Conservation (phyloP, 1,284 basidiomycete genomes). For the Leccinum brunneo-olivaceum region DNA sequence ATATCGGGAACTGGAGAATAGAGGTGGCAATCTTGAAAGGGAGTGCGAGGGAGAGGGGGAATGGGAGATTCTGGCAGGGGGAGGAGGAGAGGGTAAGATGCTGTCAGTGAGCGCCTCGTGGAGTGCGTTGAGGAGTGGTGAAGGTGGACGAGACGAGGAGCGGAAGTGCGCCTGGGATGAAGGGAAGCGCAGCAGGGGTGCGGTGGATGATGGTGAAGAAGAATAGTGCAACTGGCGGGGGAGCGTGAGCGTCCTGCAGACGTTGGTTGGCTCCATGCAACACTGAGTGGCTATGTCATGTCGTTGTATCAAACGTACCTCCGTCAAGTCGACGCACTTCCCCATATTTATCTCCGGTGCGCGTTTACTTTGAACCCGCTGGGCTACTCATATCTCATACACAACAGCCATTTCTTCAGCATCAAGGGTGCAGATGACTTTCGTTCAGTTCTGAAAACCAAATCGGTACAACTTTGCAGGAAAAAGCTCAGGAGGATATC, state of each 20-base stretch:
- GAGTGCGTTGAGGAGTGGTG: slow-evolving; percentile 23
- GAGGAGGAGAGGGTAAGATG: slow-evolving; percentile 37
- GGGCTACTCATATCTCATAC: slow-evolving; percentile 5
- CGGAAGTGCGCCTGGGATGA: slow-evolving; percentile 10
- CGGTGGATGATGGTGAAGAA: slow-evolving; percentile 6
- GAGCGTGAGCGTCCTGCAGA: slow-evolving; percentile 7
- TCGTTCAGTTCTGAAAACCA: slow-evolving; percentile 32
- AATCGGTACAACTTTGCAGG: slow-evolving; percentile 26
- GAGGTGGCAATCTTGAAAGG: slow-evolving; percentile 45
- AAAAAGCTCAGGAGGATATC: slow-evolving; percentile 44
- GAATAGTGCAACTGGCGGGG: slow-evolving; percentile 16
- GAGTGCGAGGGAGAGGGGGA: slow-evolving; percentile 30
- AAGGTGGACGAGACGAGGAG: slow-evolving; percentile 21
- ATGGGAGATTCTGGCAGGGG: slow-evolving; percentile 41
- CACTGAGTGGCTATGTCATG: too few relatives aligned
- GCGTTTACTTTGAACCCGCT: neutral
- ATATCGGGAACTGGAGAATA: slow-evolving; percentile 53
- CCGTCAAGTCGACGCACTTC: slow-evolving; percentile 27
- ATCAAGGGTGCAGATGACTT: slow-evolving; percentile 57
- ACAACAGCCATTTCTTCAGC: slow-evolving; percentile 55
- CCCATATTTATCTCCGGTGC: slow-evolving; percentile 26
- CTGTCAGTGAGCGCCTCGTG: slow-evolving; percentile 39
- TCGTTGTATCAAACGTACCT: slow-evolving; percentile 26
- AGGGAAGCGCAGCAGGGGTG: slow-evolving; percentile 24
- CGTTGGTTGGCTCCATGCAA: neutral